A percentile compares a stretch with the other conserved stretches of the same genome.
phyloP scores from a whole-genome alignment of 805 yeast genomes.

The Kuraishia capsulata region DNA sequence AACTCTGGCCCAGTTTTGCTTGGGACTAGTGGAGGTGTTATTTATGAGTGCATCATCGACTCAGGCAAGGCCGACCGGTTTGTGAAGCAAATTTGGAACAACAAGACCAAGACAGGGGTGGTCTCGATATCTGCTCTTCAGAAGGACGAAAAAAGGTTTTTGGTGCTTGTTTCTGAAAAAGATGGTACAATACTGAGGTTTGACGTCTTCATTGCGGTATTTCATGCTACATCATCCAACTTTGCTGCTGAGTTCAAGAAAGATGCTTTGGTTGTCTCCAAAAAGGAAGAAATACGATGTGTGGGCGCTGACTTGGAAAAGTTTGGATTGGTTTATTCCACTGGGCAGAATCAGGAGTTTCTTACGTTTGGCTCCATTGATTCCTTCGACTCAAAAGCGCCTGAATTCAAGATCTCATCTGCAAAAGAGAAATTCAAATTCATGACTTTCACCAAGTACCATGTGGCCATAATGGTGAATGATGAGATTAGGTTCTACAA shows the following conservation, averaged over 20 bases:
- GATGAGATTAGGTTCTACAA: constrained; percentile 36
- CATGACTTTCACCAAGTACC: constrained; percentile 42
- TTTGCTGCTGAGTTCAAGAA: constrained; percentile 4
- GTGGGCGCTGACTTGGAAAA: background rate
- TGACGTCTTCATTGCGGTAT: constrained; percentile 1
- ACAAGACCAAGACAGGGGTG: background rate
- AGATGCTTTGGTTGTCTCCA: background rate
- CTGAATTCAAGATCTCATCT: background rate
- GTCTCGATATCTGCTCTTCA: constrained; percentile 3
- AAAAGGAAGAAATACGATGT: background rate
- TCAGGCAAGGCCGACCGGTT: constrained; percentile 30
- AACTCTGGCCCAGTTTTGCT: constrained; percentile 38
- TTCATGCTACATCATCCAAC: constrained; percentile 6
- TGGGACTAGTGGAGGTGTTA: constrained; percentile 37
- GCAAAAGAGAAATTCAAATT: constrained; percentile 16
- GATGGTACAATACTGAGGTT: background rate
- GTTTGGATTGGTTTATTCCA: background rate
- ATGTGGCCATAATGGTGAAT: constrained; percentile 38
- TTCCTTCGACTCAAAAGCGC: background rate
- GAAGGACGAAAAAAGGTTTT: background rate
- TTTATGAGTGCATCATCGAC: constrained; percentile 39
- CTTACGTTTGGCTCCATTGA: background rate
- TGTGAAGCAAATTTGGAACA: constrained; percentile 31
- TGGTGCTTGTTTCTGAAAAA: constrained; percentile 1
- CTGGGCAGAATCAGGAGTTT: background rate